Conservation (phyloP, 176 grass and related monocot species). For the Phyllostachys edulis region DNA sequence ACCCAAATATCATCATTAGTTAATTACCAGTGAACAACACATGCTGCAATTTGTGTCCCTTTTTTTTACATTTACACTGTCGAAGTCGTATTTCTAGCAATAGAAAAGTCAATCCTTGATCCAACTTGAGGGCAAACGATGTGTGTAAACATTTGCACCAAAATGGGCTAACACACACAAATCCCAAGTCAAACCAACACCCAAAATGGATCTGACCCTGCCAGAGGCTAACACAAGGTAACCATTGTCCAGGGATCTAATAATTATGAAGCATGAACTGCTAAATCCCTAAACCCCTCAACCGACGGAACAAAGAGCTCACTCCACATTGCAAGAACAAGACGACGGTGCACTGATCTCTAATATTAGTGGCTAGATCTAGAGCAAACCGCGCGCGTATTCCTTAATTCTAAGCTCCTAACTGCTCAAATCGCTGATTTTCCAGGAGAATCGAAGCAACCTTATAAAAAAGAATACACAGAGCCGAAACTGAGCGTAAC, state of each 20-base stretch:
- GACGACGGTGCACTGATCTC: no score
- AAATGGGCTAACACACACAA: not conserved
- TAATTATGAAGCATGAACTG: not conserved
- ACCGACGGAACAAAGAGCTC: not conserved
- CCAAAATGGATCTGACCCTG: conserved; percentile 31
- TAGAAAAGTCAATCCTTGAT: not conserved
- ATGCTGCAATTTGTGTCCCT: not conserved
- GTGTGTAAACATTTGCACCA: not conserved
- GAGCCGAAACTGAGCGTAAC: not conserved
- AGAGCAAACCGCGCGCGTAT: not conserved
- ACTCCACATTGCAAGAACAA: not conserved
- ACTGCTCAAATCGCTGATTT: not conserved
- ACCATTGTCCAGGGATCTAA: conserved; percentile 14
- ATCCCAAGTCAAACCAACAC: not conserved
- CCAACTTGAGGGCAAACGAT: not conserved
- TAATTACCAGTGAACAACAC: not conserved
- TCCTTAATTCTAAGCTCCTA: no score
- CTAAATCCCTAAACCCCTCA: not conserved
- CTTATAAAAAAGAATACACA: no score
- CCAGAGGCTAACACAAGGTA: not conserved
- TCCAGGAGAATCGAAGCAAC: not conserved
- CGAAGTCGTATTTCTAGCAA: not conserved
- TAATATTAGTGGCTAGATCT: not conserved
- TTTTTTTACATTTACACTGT: not conserved
- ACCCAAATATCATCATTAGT: not conserved